These are phyloP conservation scores for Cucurbita ficifolia DNA, from an alignment of 306 rosid genomes.

Conservation along the genomic window DNA sequence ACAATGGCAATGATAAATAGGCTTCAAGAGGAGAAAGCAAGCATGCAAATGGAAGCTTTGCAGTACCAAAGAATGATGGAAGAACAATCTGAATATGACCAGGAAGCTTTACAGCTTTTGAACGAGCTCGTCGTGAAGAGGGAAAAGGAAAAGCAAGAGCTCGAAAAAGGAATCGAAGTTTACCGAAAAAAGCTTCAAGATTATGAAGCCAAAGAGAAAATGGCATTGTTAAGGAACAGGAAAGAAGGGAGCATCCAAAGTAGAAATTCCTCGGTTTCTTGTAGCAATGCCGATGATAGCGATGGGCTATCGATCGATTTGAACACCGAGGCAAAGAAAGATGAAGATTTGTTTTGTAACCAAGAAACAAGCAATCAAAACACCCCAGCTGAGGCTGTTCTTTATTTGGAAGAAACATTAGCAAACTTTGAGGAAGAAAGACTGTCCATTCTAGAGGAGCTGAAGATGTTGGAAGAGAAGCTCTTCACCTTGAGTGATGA, in stretches of 20 bases:
- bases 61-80: slow-evolving; percentile 99
- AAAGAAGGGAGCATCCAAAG: slow-evolving; percentile 50
- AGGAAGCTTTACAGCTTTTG: slow-evolving; percentile 84
- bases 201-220: slow-evolving; percentile 54
- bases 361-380: slow-evolving; percentile 47
- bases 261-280: slow-evolving; percentile 54
- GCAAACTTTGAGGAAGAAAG: slow-evolving; percentile 83
- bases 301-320: slow-evolving; percentile 62
- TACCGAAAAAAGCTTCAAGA: slow-evolving; percentile 64
- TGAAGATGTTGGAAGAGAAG: slow-evolving; percentile 74
- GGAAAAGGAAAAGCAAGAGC: slow-evolving; percentile 81
- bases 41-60: slow-evolving; percentile 98
- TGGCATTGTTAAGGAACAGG: slow-evolving; percentile 29
- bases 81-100: slow-evolving; percentile 94
- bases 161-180: slow-evolving; percentile 63
- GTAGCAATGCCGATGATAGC: slow-evolving; percentile 74
- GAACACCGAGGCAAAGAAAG: slow-evolving; percentile 57
- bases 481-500: slow-evolving; percentile 54
- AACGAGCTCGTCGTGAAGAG: slow-evolving; percentile 78
- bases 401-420: slow-evolving; percentile 64
- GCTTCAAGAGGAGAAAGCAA: slow-evolving; percentile 95
- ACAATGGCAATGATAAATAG: slow-evolving; percentile 98
- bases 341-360: slow-evolving; percentile 30
- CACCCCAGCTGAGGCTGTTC: slow-evolving; percentile 66
- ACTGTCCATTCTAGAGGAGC: slow-evolving; percentile 63